phyloP scores from a whole-genome alignment of 805 yeast genomes.

The Wickerhamomyces pijperi region DNA sequence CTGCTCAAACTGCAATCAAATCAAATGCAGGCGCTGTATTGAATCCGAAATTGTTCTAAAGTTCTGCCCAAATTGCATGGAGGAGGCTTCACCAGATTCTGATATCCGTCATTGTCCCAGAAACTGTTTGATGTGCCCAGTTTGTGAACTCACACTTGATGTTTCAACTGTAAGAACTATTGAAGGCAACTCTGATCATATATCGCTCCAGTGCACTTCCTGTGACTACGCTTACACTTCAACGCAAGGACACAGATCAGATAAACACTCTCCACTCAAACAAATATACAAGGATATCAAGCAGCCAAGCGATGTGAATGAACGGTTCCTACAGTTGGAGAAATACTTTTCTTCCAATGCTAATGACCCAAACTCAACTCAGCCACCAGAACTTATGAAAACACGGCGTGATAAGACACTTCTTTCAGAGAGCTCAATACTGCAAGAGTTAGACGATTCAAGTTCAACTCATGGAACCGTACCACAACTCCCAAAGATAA shows the following conservation, averaged over 20 bases:
- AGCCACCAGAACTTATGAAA: not conserved
- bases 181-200: too few relatives aligned
- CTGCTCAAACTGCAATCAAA: slow-evolving; percentile 16
- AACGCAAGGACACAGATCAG: not conserved
- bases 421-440: not conserved
- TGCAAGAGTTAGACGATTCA: slow-evolving; percentile 9
- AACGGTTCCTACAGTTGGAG: slow-evolving; percentile 11
- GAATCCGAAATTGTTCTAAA: slow-evolving; percentile 16
- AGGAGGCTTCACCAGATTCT: slow-evolving; percentile 13
- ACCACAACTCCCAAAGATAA: not conserved
- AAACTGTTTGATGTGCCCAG: slow-evolving; percentile 19
- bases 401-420: not conserved
- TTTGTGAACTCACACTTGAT: too few relatives aligned
- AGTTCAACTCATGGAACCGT: too few relatives aligned
- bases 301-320: not conserved
- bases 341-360: slow-evolving; percentile 4
- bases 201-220: not conserved
- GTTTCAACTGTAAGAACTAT: too few relatives aligned
- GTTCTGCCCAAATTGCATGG: slow-evolving; percentile 19
- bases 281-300: slow-evolving; percentile 6
- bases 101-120: slow-evolving; percentile 12
- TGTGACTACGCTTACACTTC: not conserved
- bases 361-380: slow-evolving; percentile 7
- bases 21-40: slow-evolving; percentile 18
- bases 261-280: slow-evolving; percentile 4